phyloP scores from a whole-genome alignment of 495 filamentous ascomycete genomes.

The Penicillium egyptiacum region DNA sequence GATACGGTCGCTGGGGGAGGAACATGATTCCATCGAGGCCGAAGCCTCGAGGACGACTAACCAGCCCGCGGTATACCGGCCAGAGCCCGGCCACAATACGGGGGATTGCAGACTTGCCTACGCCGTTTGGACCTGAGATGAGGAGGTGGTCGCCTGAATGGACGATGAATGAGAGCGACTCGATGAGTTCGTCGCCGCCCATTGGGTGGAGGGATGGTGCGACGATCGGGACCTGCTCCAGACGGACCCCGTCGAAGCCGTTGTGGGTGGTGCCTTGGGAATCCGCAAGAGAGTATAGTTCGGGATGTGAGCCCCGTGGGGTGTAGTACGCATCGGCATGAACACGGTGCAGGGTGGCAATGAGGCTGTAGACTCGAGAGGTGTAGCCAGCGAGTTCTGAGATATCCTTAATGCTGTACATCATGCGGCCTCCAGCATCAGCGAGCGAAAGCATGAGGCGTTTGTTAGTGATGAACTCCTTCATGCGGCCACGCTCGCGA shows the following conservation, averaged over 20 bases:
- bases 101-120: conserved; percentile 88
- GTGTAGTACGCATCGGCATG: conserved; percentile 85
- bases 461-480: conserved; percentile 99
- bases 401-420: conserved; percentile 97
- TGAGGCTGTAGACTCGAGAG: conserved; percentile 91
- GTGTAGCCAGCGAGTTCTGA: conserved; percentile 96
- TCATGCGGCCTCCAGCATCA: conserved; percentile 95
- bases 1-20: conserved; percentile 90
- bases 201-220: conserved; percentile 76
- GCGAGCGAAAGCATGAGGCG: conserved; percentile 96
- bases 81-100: conserved; percentile 91
- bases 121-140: conserved; percentile 92
- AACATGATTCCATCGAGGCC: conserved; percentile 97
- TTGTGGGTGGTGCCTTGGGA: conserved; percentile 89
- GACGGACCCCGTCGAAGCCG: conserved; percentile 89
- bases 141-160: conserved; percentile 88
- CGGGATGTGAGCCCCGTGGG: conserved; percentile 63
- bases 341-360: conserved; percentile 89
- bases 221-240: conserved; percentile 92
- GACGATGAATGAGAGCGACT: conserved; percentile 82
- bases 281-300: conserved; percentile 85
- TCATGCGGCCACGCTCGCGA: conserved; percentile 84
- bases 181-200: conserved; percentile 87
- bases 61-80: conserved; percentile 92
- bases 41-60: conserved; percentile 75